Base-by-base conservation (phyloP, 192 early-diverging fungal genomes). In the Coemansia sp. region DNA sequence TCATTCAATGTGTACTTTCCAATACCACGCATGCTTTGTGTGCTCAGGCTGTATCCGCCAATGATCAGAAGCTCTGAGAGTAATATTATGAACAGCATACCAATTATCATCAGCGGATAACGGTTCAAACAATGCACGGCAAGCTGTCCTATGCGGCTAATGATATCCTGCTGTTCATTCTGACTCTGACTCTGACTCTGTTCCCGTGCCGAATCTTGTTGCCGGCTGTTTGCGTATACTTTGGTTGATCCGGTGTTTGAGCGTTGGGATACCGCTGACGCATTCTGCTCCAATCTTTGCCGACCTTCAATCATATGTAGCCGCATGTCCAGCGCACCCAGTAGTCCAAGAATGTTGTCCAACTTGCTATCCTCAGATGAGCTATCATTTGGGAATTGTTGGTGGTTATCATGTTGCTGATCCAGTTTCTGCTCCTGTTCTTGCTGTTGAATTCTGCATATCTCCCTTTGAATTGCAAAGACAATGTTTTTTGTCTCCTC, bases 241-340 rank as follows among this genome's bases (percentile, higher is more conserved):
- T 82, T 82, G 48, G 68, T 71, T 6, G 79, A 82, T 21, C 79
- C 74, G 3, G 68, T 52, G 49, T 73, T 82, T 5, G 64, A 26
- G 15, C 65, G 67, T 63, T 63, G 57, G 0, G 69, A 64, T 6
- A 42, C 18, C 42, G 13, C 41, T 22, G 52, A 39, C 9, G 39
- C 55, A 26, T 46, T 49, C 56, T 71, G 62, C 13, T 70, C 77
- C 40, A 70, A 37, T 16, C 67, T 62, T 58, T 71, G 74, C 11
- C 71, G 66, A 47, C 65, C 71, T 46, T 82, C 79, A 6, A 82
- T 65, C 74, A 82, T 76, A 22, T 82, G 74, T 11, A 82, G 40
- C 16, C 79, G 74, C 74, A 82, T 76, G 66, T 82, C 79, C 51
- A 82, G 62, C 0, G 74, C 74, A 8, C 79, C 74, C 4, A 82